Percentiles rank a stretch among this genome's conserved stretches.
phyloP scores from a whole-genome alignment of 306 rosid species.

The Hippophae rhamnoides region DNA sequence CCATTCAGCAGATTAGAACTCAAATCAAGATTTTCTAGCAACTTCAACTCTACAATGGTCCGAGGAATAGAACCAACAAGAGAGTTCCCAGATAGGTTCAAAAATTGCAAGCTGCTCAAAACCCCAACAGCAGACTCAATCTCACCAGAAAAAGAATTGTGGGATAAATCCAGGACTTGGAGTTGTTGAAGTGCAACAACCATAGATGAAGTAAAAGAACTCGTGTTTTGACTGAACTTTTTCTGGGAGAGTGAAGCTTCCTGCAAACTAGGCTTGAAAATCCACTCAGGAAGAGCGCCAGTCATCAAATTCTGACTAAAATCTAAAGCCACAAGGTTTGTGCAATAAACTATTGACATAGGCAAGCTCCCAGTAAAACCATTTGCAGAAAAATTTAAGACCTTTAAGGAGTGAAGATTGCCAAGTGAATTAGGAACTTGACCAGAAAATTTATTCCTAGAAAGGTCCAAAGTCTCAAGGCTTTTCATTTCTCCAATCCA shows the following conservation, averaged over 20 bases:
- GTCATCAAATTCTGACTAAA: conserved; percentile 59
- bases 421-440: conserved; percentile 55
- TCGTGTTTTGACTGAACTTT: conserved; percentile 16
- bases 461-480: conserved; percentile 68
- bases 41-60: conserved; percentile 53
- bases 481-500: conserved; percentile 79
- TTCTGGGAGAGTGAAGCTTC: conserved; percentile 45
- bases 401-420: conserved; percentile 52
- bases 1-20: conserved; percentile 66
- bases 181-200: conserved; percentile 45
- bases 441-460: conserved; percentile 64
- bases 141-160: conserved; percentile 64
- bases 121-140: conserved; percentile 43
- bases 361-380: conserved; percentile 64
- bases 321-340: conserved; percentile 54
- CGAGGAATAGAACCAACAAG: conserved; percentile 64
- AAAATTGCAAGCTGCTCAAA: conserved; percentile 50
- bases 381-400: conserved; percentile 59
- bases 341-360: conserved; percentile 47
- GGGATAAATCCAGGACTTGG: conserved; percentile 69
- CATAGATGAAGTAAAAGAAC: conserved; percentile 21
- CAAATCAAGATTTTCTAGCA: conserved; percentile 54
- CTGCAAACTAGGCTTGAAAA: conserved; percentile 45
- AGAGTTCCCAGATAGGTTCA: conserved; percentile 61
- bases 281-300: conserved; percentile 72